These are phyloP conservation scores for Aureobasidium mangrovei DNA, from an alignment of 2,329 filamentous ascomycete genomes.

Conservation along the genomic window DNA sequence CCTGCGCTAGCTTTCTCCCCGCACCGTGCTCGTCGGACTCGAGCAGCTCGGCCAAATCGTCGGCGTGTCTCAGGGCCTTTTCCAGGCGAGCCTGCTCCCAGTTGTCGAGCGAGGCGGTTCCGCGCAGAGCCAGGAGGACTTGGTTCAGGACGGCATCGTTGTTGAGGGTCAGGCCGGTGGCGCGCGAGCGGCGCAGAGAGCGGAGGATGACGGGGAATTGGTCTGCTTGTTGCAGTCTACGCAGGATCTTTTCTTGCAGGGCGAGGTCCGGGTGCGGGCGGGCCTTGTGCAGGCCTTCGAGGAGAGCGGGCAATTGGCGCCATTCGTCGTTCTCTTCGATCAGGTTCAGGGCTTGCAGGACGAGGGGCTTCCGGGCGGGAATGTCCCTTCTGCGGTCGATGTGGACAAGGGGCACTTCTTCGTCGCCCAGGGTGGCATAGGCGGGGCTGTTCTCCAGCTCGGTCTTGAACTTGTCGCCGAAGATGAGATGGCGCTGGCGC, in stretches of 20 bases:
- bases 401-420: conserved; percentile 30
- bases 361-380: conserved; percentile 22
- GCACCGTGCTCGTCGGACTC: conserved; percentile 33
- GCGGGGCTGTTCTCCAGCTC: conserved; percentile 36
- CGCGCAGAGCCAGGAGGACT: conserved; percentile 30
- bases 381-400: conserved; percentile 26
- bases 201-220: conserved; percentile 25
- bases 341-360: conserved; percentile 24
- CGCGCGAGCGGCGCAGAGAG: conserved; percentile 25
- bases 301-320: conserved; percentile 27
- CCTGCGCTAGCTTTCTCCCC: conserved; percentile 16
- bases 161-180: conserved; percentile 28
- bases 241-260: conserved; percentile 27
- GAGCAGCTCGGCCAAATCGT: conserved; percentile 33
- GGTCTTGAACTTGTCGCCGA: conserved; percentile 31
- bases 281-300: conserved; percentile 26
- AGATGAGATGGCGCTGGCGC: conserved; percentile 36
- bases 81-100: conserved; percentile 32
- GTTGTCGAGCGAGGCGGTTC: conserved; percentile 24
- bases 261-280: conserved; percentile 17
- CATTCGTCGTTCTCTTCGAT: conserved; percentile 26
- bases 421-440: conserved; percentile 33
- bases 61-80: conserved; percentile 31
- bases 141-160: conserved; percentile 24
- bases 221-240: conserved; percentile 24